Conservation (phyloP, 768 basidiomycete species). For the Boletellus ananas region DNA sequence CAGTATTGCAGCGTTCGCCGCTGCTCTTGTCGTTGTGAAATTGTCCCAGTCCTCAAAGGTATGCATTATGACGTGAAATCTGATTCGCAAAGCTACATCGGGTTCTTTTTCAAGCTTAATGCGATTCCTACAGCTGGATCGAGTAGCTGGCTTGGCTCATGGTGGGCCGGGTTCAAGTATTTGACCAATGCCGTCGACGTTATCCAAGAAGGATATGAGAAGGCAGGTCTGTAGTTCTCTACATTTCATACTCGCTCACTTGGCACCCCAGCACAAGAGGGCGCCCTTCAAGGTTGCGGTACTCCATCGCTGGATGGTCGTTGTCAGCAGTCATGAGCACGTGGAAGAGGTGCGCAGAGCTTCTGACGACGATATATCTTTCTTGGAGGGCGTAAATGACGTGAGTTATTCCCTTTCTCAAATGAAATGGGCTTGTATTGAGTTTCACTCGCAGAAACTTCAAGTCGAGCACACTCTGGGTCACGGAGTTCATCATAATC, state of each 20-base stretch:
- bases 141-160: conserved; percentile 24
- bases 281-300: conserved; percentile 30
- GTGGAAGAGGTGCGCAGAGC: conserved; percentile 41
- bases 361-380: conserved; percentile 37
- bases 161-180: conserved; percentile 14
- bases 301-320: conserved; percentile 3
- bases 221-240: conserved; percentile 14
- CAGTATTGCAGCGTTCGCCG: too few species aligned
- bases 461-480: conserved; percentile 39
- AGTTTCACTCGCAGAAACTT: conserved; percentile 26
- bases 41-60: conserved; percentile 3
- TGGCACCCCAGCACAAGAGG: conserved; percentile 20
- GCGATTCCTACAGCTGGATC: conserved; percentile 28
- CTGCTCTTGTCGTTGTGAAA: neutral
- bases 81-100: too few species aligned
- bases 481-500: conserved; percentile 22
- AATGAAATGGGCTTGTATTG: neutral
- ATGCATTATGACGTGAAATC: neutral
- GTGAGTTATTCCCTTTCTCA: conserved; percentile 21
- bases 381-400: conserved; percentile 28
- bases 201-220: conserved; percentile 32
- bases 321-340: conserved; percentile 21
- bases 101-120: conserved; percentile 22
- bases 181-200: conserved; percentile 13
- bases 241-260: neutral